These are phyloP conservation scores for Allium sativum DNA, from an alignment of 106 monocot genomes.

Conservation along the genomic window DNA sequence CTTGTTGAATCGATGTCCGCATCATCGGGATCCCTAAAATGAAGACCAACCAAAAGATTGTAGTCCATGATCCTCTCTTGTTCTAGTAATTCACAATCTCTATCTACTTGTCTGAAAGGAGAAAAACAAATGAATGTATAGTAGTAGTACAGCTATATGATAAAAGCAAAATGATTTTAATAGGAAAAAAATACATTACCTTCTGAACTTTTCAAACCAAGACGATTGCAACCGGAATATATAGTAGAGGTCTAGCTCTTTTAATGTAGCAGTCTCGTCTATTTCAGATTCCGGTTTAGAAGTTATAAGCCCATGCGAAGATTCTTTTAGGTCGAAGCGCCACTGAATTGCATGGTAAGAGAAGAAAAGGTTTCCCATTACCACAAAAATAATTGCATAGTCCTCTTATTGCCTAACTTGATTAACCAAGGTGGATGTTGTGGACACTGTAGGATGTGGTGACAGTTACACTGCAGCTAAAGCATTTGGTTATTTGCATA, in stretches of 20 bases:
- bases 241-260: constrained; percentile 89
- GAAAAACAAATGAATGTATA: background rate
- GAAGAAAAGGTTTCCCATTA: constrained; percentile 95
- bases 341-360: constrained; percentile 60
- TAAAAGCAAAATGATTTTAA: background rate
- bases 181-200: constrained; percentile 19
- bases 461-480: constrained; percentile 85
- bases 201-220: constrained; percentile 73
- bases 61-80: constrained; percentile 24
- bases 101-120: constrained; percentile 13
- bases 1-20: background rate
- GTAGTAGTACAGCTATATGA: background rate
- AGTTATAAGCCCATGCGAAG: constrained; percentile 73
- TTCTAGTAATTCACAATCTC: constrained; percentile 17
- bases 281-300: constrained; percentile 70
- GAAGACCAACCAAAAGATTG: constrained; percentile 17
- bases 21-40: constrained; percentile 9
- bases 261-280: constrained; percentile 67
- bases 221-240: constrained; percentile 55
- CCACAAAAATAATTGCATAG: too few species aligned
- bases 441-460: constrained; percentile 89
- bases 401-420: too few species aligned
- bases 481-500: constrained; percentile 59
- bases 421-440: constrained; percentile 72
- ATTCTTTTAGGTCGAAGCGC: constrained; percentile 84